Evolutionary conservation across 225 moss, liverwort and hornwort genomes (phyloP), one percentile per base, ranked within the genome.

Genomic region (Asterella californica): DNA sequence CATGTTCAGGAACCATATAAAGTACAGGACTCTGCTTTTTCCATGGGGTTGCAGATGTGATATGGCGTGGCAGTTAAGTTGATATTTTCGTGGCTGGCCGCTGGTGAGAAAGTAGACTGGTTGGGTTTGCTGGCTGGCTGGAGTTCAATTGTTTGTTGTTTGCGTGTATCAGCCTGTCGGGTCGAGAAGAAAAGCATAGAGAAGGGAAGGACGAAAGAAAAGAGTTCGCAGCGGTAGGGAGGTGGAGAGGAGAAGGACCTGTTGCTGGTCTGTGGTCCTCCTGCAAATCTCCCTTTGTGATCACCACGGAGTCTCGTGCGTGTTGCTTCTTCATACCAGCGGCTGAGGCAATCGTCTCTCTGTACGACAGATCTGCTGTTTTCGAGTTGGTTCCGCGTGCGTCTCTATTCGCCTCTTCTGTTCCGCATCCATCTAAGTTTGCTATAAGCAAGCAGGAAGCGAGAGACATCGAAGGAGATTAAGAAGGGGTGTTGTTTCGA

Each of bases 61-160:
- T 74, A 54, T 33, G 52, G 52, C 74, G 50, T 53, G 74, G 74
- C 74, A 54, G 74, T 74, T 74, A 74, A 74, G 53, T 54, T 53
- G 74, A 74, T 74, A 2, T 5, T 50, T 22, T 27, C 25, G 30
- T 27, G 12, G 48, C 29, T 45, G 73, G 45, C 38, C n/a, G n/a
- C n/a, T n/a, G n/a, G n/a, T n/a, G n/a, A n/a, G n/a, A n/a, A n/a
- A n/a, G n/a, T n/a, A n/a, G 47, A 21, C 48, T 46, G 73, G 73
- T 0, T 50, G 49, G 9, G 45, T 46, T 18, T 15, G 6, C 25
- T 71, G 74, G n/a, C 52, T 30, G 29, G 52, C 52, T 52, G 53
- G 30, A 50, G 19, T 12, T 74, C 27, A 32, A 54, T 74, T 42
- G 69, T 74, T 10, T 52, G 52, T 74, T 71, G 21, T n/a, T 24